Percentiles rank a stretch among this genome's conserved stretches.
These are phyloP conservation scores for Linnemannia elongata DNA, from an alignment of 192 early-diverging fungal species.

Conservation along the genomic window DNA sequence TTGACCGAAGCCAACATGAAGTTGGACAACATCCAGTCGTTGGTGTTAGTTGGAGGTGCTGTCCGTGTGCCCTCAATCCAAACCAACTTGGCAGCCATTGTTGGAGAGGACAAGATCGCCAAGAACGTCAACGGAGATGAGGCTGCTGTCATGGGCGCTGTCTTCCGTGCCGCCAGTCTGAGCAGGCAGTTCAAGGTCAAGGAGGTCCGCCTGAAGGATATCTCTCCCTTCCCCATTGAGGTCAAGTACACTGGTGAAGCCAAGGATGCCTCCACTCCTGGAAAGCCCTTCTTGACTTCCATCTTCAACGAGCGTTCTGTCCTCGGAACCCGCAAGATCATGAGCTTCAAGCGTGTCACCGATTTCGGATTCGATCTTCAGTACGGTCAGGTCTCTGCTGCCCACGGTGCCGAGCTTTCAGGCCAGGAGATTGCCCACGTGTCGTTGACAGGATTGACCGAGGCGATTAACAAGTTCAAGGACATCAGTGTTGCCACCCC, in stretches of 20 bases:
- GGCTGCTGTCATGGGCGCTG: constrained; percentile 91
- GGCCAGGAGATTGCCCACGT: constrained; percentile 69
- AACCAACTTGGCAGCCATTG: constrained; percentile 69
- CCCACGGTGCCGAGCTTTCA: constrained; percentile 36
- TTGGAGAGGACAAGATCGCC: constrained; percentile 90
- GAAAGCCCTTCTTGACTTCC: constrained; percentile 60
- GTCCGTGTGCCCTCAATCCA: constrained; percentile 92
- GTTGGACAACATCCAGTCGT: constrained; percentile 78
- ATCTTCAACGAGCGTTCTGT: constrained; percentile 77
- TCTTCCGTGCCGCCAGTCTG: constrained; percentile 86
- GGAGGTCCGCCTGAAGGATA: constrained; percentile 89
- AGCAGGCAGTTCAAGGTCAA: constrained; percentile 90
- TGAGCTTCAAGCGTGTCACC: constrained; percentile 83
- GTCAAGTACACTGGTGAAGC: constrained; percentile 68
- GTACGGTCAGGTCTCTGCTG: constrained; percentile 60
- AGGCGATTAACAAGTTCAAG: constrained; percentile 76
- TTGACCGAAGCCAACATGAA: constrained; percentile 76
- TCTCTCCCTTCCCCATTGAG: constrained; percentile 76
- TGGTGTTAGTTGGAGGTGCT: constrained; percentile 96
- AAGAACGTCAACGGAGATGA: constrained; percentile 97
- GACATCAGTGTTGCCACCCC: constrained; percentile 69
- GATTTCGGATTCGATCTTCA: constrained; percentile 85
- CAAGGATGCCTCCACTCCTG: constrained; percentile 46
- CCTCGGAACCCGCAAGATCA: constrained; percentile 86
- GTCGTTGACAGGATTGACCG: constrained; percentile 78